Percentiles rank a stretch among this genome's conserved stretches.
Conservation (phyloP, 306 rosid genomes). For the Trifolium subterraneum region DNA sequence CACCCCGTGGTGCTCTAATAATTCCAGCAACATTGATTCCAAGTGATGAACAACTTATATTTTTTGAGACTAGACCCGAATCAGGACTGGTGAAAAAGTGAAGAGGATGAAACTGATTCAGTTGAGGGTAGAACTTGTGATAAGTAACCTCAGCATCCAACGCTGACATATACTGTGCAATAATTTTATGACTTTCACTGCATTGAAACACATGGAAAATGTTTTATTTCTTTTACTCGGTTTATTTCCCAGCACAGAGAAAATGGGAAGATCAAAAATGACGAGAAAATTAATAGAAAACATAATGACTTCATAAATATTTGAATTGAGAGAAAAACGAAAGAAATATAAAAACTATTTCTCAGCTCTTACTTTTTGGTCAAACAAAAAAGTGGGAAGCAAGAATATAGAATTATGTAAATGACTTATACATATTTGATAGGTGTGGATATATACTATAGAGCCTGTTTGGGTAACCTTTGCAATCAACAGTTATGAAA, state of each 20-base stretch:
- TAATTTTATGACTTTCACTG: slow-evolving; percentile 70
- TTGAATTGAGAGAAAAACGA: slow-evolving; percentile 7
- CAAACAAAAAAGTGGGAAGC: too few species aligned
- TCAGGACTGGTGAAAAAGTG: slow-evolving; percentile 81
- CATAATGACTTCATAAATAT: neutral
- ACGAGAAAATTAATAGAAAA: neutral
- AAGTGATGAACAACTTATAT: slow-evolving; percentile 63
- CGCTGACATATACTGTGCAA: slow-evolving; percentile 73
- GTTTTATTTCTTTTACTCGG: slow-evolving; percentile 13
- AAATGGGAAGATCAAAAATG: neutral
- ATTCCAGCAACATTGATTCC: slow-evolving; percentile 86
- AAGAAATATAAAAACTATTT: neutral
- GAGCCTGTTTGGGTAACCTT: neutral
- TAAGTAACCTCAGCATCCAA: slow-evolving; percentile 82
- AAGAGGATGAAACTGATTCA: slow-evolving; percentile 68
- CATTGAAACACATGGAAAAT: slow-evolving; percentile 33
- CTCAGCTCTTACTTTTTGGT: too few species aligned
- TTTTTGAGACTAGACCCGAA: slow-evolving; percentile 59
- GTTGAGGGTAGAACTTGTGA: slow-evolving; percentile 76
- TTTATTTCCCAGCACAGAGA: neutral
- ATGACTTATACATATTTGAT: too few species aligned
- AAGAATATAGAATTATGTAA: too few species aligned
- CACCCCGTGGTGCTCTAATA: slow-evolving; percentile 90
- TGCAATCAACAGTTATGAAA: neutral
- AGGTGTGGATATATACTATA: too few species aligned